Evolutionary conservation across 2,329 filamentous ascomycete species (phyloP), one percentile per base, ranked within the genome.

Genomic region (Sclerotinia trifoliorum): DNA sequence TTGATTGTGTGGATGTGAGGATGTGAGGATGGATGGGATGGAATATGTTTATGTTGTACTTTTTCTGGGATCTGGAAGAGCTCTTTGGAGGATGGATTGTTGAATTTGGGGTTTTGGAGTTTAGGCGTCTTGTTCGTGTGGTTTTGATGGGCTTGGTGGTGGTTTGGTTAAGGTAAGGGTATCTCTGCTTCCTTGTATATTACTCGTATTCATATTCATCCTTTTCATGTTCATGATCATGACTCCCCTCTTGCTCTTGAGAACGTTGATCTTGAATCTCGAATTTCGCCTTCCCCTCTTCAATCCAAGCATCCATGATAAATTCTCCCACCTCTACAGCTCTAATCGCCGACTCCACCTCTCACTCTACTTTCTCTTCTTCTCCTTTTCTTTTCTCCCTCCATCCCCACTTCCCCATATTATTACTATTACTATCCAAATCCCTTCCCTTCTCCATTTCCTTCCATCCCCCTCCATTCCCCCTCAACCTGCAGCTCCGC

Each of bases 261-360:
- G 56, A 44, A 10, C 17, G 13, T 5, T 8, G n/a, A 8, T 29
- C 24, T 6, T 7, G 29, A 17, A 11, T 39, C 13, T 58, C 54
- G 13, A 66, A 66, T 58, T 77, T 77, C 15, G 72, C 73, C 39
- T 69, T 74, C 3, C 84, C 84, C 75, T 90, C 87, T 78, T 92
- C 89, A 67, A 91, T 84, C 88, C 88, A 91, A 68, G 88, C 82
- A 76, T 91, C 89, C 74, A 91, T 83, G 32, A 85, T 80, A 76
- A 91, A 85, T 69, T 89, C 86, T 5, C 88, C 89, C 3, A 86
- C 85, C 72, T 88, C 84, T 24, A 91, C 83, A 44, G 83, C 82
- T 71, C 89, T 82, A 56, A 92, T 81, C 1, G 89, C 86, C 60
- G 83, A 81, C 80, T 11, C 85, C 84, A 32, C 83, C 85, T 19